Base-by-base conservation (phyloP, 345 rosid species). In the Pugionium dolabratum region DNA sequence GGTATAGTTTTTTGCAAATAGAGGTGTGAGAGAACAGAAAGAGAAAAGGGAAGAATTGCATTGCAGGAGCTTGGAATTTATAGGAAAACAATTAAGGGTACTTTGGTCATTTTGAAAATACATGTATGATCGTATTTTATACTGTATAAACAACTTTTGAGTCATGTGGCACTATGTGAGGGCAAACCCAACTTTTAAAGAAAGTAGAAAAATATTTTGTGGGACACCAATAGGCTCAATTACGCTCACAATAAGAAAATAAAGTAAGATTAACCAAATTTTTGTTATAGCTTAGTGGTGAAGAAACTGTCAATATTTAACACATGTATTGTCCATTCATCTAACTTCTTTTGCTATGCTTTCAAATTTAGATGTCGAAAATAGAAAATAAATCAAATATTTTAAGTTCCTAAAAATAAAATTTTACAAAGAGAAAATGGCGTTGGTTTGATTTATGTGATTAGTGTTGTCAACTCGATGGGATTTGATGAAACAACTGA, bases 41-140 rank as follows among this genome's bases (percentile, higher is more conserved):
- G 69, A 76, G 79, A 86, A 87, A 80, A 91, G 95, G 96, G 96
- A 89, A 85, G 92, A 84, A 82, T 55, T 77, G 96, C 75, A 75
- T 79, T 67, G 65, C 62, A 25, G 80, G 84, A 69, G 82, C n/a
- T 53, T 62, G 72, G 46, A 79, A 89, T 87, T 87, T 91, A 91
- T 61, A 64, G 83, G 7, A 75, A 51, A 1, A 6, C 36, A 1
- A 18, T 18, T 6, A 59, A 10, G 85, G 79, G 78, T 48, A 70
- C 39, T 76, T 64, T 59, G 8, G 78, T 81, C 49, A 45, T 36
- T 59, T 30, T 2, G 0, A 0, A 59, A 59, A 62, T 62, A 70
- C 62, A 43, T 50, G 43, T 42, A 33, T 0, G 32, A 25, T 11
- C 33, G 62, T 71, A 62, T 55, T 9, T 48, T 48, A 64, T 47